Evolutionary conservation across 2,329 filamentous ascomycete species (phyloP).

Genomic region (Claviceps cyperi): DNA sequence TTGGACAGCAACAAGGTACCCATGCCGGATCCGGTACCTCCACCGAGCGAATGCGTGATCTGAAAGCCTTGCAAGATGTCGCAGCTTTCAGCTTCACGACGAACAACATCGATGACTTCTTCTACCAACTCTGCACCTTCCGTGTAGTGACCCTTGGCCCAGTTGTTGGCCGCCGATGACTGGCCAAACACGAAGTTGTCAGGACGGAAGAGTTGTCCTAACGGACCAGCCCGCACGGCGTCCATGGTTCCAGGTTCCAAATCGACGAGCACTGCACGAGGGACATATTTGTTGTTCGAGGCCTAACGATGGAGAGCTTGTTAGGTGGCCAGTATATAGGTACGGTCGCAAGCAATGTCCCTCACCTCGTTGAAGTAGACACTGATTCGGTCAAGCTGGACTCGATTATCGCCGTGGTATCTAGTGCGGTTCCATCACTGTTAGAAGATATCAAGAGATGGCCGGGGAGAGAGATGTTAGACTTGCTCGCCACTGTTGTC

Average conservation of each 20-base stretch:
- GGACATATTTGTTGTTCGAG: constrained; percentile 96
- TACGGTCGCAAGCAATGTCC: background rate
- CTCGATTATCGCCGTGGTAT: constrained; percentile 96
- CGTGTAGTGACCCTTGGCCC: constrained; percentile 99
- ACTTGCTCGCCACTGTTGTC: constrained; percentile 69
- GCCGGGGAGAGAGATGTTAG: no score
- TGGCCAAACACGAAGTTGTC: constrained; percentile 99
- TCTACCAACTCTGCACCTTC: constrained; percentile 98
- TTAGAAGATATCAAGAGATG: background rate
- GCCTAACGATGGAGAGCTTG: constrained; percentile 37
- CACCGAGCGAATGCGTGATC: constrained; percentile 98
- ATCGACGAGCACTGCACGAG: constrained; percentile 96
- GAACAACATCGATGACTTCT: constrained; percentile 93
- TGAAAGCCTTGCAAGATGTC: constrained; percentile 99
- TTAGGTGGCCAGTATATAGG: background rate
- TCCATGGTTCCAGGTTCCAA: constrained; percentile 99
- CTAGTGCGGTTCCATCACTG: background rate
- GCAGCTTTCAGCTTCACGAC: constrained; percentile 93
- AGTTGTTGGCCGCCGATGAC: constrained; percentile 99
- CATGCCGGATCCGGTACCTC: constrained; percentile 99
- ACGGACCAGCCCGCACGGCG: constrained; percentile 91
- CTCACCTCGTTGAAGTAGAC: constrained; percentile 84
- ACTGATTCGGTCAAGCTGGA: constrained; percentile 99
- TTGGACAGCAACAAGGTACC: constrained; percentile 98
- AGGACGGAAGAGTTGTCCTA: constrained; percentile 96